Conservation (phyloP, 176 grass and related monocot species). For the Phragmites australis region DNA sequence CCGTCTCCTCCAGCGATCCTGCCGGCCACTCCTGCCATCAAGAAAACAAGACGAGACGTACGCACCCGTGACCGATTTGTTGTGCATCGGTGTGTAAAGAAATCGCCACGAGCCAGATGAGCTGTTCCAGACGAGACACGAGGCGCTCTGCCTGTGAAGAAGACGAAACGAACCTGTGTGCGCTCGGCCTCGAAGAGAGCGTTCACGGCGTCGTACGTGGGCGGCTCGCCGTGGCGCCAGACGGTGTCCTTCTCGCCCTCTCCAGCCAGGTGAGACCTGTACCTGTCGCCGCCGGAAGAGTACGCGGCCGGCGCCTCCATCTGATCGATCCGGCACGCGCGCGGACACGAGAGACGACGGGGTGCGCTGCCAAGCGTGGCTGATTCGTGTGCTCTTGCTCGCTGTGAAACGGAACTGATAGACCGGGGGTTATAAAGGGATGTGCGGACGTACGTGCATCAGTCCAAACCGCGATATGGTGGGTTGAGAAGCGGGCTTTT, state of each 20-base stretch:
- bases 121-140: no score
- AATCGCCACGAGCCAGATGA: not conserved
- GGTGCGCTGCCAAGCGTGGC: not conserved
- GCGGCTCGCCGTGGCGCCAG: conserved; percentile 79
- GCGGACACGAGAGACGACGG: not conserved
- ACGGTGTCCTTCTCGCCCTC: conserved; percentile 74
- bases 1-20: conserved; percentile 79
- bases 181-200: conserved; percentile 82
- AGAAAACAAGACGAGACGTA: not conserved
- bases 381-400: not conserved
- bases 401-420: not conserved
- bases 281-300: conserved; percentile 57
- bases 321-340: conserved; percentile 14
- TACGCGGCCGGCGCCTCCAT: conserved; percentile 39
- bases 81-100: no score
- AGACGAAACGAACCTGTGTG: conserved; percentile 35
- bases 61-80: no score
- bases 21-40: conserved; percentile 60
- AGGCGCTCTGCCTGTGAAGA: not conserved
- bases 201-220: conserved; percentile 79
- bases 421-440: not conserved
- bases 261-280: conserved; percentile 64
- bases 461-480: no score
- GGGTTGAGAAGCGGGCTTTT: no score
- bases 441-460: not conserved